Evolutionary conservation across 768 basidiomycete genomes (phyloP).

Genomic region (Multifurca ochricompacta): DNA sequence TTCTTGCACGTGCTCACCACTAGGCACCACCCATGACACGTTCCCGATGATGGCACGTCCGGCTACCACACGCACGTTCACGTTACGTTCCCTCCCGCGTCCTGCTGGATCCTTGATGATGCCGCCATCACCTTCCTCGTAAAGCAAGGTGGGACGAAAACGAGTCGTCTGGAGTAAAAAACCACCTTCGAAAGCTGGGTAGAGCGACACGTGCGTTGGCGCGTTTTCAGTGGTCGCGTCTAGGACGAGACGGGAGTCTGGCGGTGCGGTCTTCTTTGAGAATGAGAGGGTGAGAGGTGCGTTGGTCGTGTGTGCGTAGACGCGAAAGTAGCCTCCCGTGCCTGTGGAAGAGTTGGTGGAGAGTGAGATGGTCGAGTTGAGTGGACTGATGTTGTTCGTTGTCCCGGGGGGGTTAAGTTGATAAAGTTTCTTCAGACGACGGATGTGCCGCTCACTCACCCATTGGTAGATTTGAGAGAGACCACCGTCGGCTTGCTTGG

Average conservation of each 20-base stretch:
- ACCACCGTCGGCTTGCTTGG: neutral
- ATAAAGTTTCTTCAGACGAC: too few relatives aligned
- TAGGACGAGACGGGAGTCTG: neutral
- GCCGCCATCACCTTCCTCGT: neutral
- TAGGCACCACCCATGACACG: neutral
- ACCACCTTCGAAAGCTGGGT: constrained; percentile 4
- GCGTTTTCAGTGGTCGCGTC: neutral
- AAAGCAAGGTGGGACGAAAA: neutral
- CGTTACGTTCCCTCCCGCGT: neutral
- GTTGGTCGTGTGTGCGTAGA: constrained; percentile 3
- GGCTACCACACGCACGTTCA: neutral
- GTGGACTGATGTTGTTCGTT: neutral
- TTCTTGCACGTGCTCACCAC: neutral
- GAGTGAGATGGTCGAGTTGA: neutral
- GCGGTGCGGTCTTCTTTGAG: neutral
- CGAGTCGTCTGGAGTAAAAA: neutral
- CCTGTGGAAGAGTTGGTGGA: constrained; percentile 1
- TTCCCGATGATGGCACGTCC: neutral
- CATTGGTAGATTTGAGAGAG: neutral
- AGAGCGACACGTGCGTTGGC: neutral
- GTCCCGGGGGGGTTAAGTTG: neutral
- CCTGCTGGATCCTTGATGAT: neutral
- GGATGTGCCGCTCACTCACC: neutral
- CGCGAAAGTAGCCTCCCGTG: neutral
- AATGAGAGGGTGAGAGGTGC: neutral